A percentile compares a stretch with the other conserved stretches of the same genome.
Evolutionary conservation across 176 grass and related monocot species (phyloP).

Genomic region (Lolium rigidum): DNA sequence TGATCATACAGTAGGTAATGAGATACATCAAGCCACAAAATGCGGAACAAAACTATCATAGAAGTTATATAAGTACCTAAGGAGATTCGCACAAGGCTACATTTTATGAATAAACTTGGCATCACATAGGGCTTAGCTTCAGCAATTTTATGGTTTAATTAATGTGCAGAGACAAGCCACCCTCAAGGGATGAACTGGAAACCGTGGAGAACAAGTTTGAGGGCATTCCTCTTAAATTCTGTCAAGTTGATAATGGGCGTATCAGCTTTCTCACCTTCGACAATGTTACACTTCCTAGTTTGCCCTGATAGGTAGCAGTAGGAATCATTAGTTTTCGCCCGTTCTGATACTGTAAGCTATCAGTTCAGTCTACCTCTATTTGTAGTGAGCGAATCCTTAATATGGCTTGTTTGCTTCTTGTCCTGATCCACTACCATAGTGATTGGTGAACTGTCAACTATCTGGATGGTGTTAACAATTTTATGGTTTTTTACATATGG

Average conservation of each 20-base stretch:
- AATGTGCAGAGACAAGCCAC: conserved; percentile 53
- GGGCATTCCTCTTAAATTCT: conserved; percentile 63
- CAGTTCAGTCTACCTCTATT: background rate
- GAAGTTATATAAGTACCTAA: background rate
- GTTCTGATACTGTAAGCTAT: background rate
- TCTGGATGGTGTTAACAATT: no score
- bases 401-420: no score
- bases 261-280: conserved; percentile 67
- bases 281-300: conserved; percentile 43
- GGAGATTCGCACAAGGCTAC: background rate
- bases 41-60: background rate
- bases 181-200: conserved; percentile 57
- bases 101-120: background rate
- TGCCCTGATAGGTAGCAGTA: conserved; percentile 51
- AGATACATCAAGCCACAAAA: background rate
- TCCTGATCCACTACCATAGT: no score
- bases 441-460: no score
- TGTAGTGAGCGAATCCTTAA: no score
- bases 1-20: background rate
- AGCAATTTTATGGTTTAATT: background rate
- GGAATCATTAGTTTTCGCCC: background rate
- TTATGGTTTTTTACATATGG: no score
- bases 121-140: background rate
- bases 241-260: conserved; percentile 58
- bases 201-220: conserved; percentile 43